Percentiles rank a stretch among this genome's conserved stretches.
Conservation (phyloP, 495 filamentous ascomycete genomes). For the Mytilinidion resinicola region DNA sequence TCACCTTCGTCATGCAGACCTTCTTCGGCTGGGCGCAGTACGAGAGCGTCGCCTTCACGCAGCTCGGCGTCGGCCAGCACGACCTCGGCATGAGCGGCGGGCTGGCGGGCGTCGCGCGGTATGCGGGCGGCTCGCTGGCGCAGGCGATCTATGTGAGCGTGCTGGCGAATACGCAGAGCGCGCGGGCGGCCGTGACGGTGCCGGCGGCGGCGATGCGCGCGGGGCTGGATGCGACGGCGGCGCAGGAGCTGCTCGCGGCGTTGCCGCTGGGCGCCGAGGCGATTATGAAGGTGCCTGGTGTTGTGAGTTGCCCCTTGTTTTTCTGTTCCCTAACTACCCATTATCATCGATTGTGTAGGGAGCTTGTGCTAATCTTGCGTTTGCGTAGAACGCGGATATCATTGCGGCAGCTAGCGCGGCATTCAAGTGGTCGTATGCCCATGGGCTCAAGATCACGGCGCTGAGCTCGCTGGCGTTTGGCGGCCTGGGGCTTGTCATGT, state of each 20-base stretch:
- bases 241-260: conserved; percentile 27
- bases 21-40: conserved; percentile 34
- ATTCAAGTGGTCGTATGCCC: conserved; percentile 33
- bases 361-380: too few relatives aligned
- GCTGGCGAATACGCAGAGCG: conserved; percentile 30
- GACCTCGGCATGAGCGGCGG: conserved; percentile 30
- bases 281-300: conserved; percentile 29
- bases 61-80: conserved; percentile 28
- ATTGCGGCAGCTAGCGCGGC: conserved; percentile 30
- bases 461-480: conserved; percentile 31
- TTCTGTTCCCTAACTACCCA: too few relatives aligned
- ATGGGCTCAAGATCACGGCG: conserved; percentile 30
- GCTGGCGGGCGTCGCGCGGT: conserved; percentile 30
- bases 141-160: conserved; percentile 34
- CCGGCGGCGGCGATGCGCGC: conserved; percentile 29
- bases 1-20: conserved; percentile 23
- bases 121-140: conserved; percentile 30
- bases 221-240: conserved; percentile 22
- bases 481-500: conserved; percentile 28
- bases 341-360: too few relatives aligned
- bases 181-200: conserved; percentile 17
- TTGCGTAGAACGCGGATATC: conserved; percentile 16
- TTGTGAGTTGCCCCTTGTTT: neutral
- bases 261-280: conserved; percentile 31
- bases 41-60: conserved; percentile 28